Evolutionary conservation across 306 rosid genomes (phyloP).

Genomic region (barrel medic (Medicago truncatula)): DNA sequence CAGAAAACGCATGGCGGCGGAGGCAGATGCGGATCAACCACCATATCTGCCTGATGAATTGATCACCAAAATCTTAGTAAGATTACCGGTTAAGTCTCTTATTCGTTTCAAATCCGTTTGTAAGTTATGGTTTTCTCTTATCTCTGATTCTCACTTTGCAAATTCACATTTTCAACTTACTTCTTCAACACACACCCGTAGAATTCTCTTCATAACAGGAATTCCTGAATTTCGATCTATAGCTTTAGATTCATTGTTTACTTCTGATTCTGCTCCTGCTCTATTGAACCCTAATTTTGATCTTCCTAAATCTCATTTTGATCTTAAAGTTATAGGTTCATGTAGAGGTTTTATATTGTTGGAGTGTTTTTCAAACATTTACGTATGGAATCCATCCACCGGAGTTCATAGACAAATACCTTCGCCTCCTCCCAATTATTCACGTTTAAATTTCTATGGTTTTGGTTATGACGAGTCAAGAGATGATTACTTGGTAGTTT

Average conservation of each 20-base stretch:
- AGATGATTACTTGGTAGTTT: too few relatives aligned
- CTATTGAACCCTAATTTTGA: background rate
- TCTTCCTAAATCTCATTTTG: background rate
- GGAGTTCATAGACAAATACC: background rate
- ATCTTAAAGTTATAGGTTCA: background rate
- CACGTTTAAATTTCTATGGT: background rate
- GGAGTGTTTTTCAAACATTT: background rate
- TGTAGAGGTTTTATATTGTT: constrained; percentile 15
- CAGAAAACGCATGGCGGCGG: too few relatives aligned
- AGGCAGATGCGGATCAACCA: too few relatives aligned
- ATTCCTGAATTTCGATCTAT: background rate
- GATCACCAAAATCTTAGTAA: background rate
- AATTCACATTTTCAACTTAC: background rate
- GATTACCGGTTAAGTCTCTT: constrained; percentile 10
- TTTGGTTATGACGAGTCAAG: constrained; percentile 25
- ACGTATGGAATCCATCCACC: constrained; percentile 21
- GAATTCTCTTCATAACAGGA: background rate
- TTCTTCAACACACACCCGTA: background rate
- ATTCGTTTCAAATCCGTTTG: background rate
- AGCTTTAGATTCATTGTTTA: background rate
- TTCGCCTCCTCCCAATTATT: background rate
- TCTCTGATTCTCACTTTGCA: constrained; percentile 9
- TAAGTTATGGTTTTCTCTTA: constrained; percentile 6
- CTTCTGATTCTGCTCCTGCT: background rate
- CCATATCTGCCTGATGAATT: background rate